Base-by-base conservation (phyloP, 148 eudicot species). In the Vaccinium vitisidaea region DNA sequence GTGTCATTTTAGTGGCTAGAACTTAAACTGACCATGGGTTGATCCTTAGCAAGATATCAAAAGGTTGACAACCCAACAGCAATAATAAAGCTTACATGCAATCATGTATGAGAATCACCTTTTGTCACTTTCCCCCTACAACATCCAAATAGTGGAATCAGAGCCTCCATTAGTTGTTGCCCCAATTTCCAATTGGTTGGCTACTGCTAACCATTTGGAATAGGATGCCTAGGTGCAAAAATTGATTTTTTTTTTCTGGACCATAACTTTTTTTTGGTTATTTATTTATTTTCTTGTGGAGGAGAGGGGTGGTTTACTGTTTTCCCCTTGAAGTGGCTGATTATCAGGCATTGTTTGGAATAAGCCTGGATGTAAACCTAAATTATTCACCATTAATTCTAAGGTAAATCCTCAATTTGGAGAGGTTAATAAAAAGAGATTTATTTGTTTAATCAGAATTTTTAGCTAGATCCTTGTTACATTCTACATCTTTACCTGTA, bases 31-130 rank as follows among this genome's bases (percentile, higher is more conserved):
- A 12, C 48, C 50, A 39, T 36, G 43, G 52, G 12, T 39, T 74
- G 77, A 39, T 74, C 77, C 77, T 43, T 18, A 8, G 25, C 49
- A 16, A 32, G 50, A 74, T 74, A 43, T 74, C 77, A 8, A 7
- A 74, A 74, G 52, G 77, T 43, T 74, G 77, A 18, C 23, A 74
- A 39, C 77, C 48, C 52, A 74, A 18, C 77, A 43, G 77, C 77
- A 7, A 43, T 19, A 16, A 16, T 16, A 74, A 74, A 74, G 50
- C 11, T 74, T 74, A 3, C 12, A 36, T 32, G n/a, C 49, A 73
- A 73, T 73, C 11, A 73, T 73, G 77, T 21, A 1, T 39, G 23
- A 19, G 77, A 74, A 74, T 74, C 52, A 74, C n/a, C 49, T 71
- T 74, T 32, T 16, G 49, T 74, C 23, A 74, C n/a, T 74, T 18